Percentiles rank a stretch among this genome's conserved stretches.
Evolutionary conservation across 2,329 filamentous ascomycete species (phyloP).

Genomic region (Tolypocladium ovalisporum): DNA sequence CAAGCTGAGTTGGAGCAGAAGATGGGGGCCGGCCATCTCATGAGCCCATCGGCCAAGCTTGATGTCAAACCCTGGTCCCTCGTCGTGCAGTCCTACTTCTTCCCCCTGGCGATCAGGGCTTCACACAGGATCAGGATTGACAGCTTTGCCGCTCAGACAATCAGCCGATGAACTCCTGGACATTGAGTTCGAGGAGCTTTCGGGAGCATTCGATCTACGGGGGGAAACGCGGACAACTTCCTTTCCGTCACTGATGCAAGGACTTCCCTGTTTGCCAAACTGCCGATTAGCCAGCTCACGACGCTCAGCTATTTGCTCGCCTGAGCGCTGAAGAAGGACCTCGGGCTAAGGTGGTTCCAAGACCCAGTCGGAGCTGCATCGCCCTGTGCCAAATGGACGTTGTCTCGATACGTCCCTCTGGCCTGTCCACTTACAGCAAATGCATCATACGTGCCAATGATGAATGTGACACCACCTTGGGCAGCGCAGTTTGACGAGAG

Average conservation of each 20-base stretch:
- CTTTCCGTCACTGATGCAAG: not conserved
- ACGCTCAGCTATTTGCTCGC: not conserved
- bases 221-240: not conserved
- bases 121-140: not conserved
- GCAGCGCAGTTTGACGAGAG: slow-evolving; percentile 1
- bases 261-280: not conserved
- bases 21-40: not conserved
- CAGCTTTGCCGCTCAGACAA: not conserved
- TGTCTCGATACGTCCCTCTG: not conserved
- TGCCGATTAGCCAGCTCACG: not conserved
- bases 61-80: not conserved
- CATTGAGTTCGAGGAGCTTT: slow-evolving; percentile 2
- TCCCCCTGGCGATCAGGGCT: not conserved
- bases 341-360: not conserved
- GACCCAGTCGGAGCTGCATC: slow-evolving; percentile 2
- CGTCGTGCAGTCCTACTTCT: not conserved
- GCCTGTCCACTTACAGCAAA: not conserved
- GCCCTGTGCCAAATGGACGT: not conserved
- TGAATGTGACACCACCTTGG: slow-evolving; percentile 2
- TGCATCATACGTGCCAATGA: slow-evolving; percentile 1
- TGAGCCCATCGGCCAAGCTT: not conserved
- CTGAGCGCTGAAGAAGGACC: not conserved
- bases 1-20: not conserved
- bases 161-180: not conserved
- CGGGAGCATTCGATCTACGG: not conserved